Base-by-base conservation (phyloP, 2,329 filamentous ascomycete species). In the Trichoderma koningii region DNA sequence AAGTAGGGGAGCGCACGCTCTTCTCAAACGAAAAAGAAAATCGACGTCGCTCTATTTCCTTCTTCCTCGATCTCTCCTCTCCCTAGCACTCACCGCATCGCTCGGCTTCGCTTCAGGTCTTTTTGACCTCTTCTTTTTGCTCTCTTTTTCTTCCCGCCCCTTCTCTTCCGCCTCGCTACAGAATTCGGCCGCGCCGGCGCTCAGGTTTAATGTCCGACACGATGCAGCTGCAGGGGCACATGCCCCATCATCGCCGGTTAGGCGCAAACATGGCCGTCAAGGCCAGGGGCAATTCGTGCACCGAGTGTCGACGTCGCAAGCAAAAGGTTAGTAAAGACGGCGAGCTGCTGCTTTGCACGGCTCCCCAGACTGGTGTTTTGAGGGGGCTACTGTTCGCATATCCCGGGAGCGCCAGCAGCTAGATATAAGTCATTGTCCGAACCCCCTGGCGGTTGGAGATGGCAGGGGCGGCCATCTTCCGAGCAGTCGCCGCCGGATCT, bases 281-380 rank as follows among this genome's bases (percentile, higher is more conserved):
- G 69, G 66, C 68, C 7, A 68, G 69, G 59, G 73, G 74, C 45
- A 81, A 79, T 21, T 82, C 81, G 21, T 84, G 82, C 70, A 78
- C 78, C 3, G 82, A 84, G 69, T 84, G 82, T 64, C 79, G 81
- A 53, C 76, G 81, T 66, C 76, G 82, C 66, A 84, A 84, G 70
- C 81, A 84, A 74, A 83, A 80, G 76, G 82, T 82, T 57, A 64
- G 65, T 66, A 38, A 19, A 38, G 5, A 41, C 26, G n/a, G 26
- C 19, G 41, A 41, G n/a, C n/a, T 34, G 48, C 17, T 44, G 48
- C n/a, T 52, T 38, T 14, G 4, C 3, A 38, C 34, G 34, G 57
- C 34, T 51, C 17, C 57, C 55, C 57, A 38, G 52, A 19, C 30
- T 38, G 41, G 23, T 55, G 15, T 60, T 60, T 51, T 23, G 57